A percentile compares a stretch with the other conserved stretches of the same genome.
These are phyloP conservation scores for Reticulascus tulasneorum DNA, from an alignment of 2,329 filamentous ascomycete species.

Conservation along the genomic window DNA sequence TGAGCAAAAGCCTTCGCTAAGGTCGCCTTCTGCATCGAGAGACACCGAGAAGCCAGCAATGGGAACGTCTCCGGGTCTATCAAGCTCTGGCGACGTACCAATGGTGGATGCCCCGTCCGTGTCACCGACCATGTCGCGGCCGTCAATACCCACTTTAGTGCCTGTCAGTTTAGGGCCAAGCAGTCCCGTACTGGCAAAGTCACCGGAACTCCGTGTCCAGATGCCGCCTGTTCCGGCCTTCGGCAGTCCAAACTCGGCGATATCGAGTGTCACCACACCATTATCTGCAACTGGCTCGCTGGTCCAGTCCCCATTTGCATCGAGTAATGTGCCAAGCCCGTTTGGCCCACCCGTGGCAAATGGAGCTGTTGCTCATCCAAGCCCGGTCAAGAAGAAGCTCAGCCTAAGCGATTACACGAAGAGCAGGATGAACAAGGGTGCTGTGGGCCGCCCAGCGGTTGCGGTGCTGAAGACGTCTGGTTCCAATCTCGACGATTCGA, in stretches of 20 bases:
- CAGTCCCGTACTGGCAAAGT: constrained; percentile 11
- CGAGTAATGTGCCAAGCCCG: constrained; percentile 34
- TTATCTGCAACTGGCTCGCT: constrained; percentile 39
- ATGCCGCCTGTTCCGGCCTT: constrained; percentile 54
- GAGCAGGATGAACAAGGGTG: constrained; percentile 53
- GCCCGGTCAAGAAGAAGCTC: constrained; percentile 64
- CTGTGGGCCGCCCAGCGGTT: constrained; percentile 24
- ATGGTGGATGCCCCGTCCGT: constrained; percentile 27
- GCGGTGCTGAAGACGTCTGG: constrained; percentile 7
- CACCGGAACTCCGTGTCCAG: constrained; percentile 49
- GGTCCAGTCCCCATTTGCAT: constrained; percentile 48
- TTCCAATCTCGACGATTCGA: constrained; percentile 32
- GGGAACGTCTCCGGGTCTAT: constrained; percentile 1
- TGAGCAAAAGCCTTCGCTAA: constrained; percentile 22
- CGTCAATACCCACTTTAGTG: constrained; percentile 1
- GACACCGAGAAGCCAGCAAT: constrained; percentile 13
- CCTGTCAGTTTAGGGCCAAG: constrained; percentile 10
- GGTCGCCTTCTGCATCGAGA: constrained; percentile 5
- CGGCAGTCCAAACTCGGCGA: constrained; percentile 30
- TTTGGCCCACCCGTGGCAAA: constrained; percentile 40
- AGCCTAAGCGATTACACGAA: constrained; percentile 64
- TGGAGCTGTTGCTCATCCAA: constrained; percentile 44
- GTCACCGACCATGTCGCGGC: constrained; percentile 18
- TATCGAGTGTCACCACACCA: constrained; percentile 39
- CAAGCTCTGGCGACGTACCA: constrained; percentile 17